Percentiles rank a stretch among this genome's conserved stretches.
phyloP scores from a whole-genome alignment of 441 rosid species.

The Pelargonium myrrhifolium region DNA sequence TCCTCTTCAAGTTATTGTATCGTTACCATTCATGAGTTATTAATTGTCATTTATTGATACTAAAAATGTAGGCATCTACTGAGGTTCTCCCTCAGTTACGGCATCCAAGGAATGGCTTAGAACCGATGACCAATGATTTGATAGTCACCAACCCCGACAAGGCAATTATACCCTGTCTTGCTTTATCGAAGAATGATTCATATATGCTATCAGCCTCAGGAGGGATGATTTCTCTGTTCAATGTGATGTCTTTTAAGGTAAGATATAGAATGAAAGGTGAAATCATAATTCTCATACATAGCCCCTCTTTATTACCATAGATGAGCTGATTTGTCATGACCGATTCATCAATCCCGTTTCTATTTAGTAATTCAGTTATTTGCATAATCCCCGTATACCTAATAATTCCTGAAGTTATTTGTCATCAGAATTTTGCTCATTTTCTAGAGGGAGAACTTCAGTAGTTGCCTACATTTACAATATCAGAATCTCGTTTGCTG shows the following conservation, averaged over 20 bases:
- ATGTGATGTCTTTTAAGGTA: slow-evolving; percentile 90
- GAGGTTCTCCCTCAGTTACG: slow-evolving; percentile 56
- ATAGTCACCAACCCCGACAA: slow-evolving; percentile 58
- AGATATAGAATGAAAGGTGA: not conserved
- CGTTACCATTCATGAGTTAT: not conserved
- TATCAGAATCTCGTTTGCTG: slow-evolving; percentile 14
- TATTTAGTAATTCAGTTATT: too few species aligned
- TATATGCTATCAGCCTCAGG: slow-evolving; percentile 90
- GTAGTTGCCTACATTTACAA: too few species aligned
- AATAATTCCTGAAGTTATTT: too few species aligned
- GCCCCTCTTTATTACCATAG: not conserved
- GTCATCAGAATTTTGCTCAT: too few species aligned
- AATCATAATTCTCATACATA: not conserved
- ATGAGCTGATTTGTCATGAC: not conserved
- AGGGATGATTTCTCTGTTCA: slow-evolving; percentile 76
- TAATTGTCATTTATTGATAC: not conserved
- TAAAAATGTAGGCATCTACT: slow-evolving; percentile 55
- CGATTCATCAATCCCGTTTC: not conserved
- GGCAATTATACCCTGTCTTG: slow-evolving; percentile 61
- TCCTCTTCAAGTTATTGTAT: not conserved
- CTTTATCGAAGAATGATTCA: slow-evolving; percentile 79
- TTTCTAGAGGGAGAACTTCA: too few species aligned
- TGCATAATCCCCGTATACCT: too few species aligned
- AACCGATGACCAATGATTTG: slow-evolving; percentile 60
- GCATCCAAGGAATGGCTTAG: slow-evolving; percentile 72